Evolutionary conservation across 768 basidiomycete species (phyloP), one percentile per base, ranked within the genome.

Genomic region (Kwoniella sp.): DNA sequence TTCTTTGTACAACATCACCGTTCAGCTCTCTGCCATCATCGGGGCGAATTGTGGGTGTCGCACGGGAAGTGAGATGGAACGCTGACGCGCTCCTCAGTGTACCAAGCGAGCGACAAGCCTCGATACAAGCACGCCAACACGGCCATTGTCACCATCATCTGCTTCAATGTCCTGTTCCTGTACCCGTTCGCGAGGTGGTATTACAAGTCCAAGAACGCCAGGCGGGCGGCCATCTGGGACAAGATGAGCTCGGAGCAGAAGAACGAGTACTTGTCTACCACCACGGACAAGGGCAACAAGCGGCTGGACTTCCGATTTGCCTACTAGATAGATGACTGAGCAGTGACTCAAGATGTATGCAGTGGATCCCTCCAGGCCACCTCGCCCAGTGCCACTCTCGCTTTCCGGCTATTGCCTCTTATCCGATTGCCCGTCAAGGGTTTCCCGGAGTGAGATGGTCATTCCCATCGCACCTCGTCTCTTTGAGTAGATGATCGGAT

Each of bases 1-100:
- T 0, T 63, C 71, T 36, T 52, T 56, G 1, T 73, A 74, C 56
- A 75, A 76, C 46, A 74, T 76, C 60, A 31, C 46, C 4, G 75
- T 76, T 0, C 75, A 75, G 38, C 34, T 55, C 1, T 57, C 55
- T 0, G 62, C 61, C 9, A 71, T 73, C 51, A 71, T 73, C 17
- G 69, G 68, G 14, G 58, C 68, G 10, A 73, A 73, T 38, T 15
- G 50, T 46, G 14, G 40, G 50, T 52, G 6, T 3, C 34, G 23
- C 6, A 22, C 15, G 12, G 12, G 2, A 7, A 25, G 14, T 37
- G 7, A 14, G 14, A 37, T 39, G 23, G 19, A 15, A 36, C 32
- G 6, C 22, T 19, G 15, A 11, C 12, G 29, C n/a, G 19, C 34
- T 25, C 17, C 25, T 14, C n/a, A 52, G 50, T 57, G 15, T 54